Evolutionary conservation across 1,284 basidiomycete species (phyloP), one percentile per base, ranked within the genome.

Genomic region (Cryptococcus sp.): DNA sequence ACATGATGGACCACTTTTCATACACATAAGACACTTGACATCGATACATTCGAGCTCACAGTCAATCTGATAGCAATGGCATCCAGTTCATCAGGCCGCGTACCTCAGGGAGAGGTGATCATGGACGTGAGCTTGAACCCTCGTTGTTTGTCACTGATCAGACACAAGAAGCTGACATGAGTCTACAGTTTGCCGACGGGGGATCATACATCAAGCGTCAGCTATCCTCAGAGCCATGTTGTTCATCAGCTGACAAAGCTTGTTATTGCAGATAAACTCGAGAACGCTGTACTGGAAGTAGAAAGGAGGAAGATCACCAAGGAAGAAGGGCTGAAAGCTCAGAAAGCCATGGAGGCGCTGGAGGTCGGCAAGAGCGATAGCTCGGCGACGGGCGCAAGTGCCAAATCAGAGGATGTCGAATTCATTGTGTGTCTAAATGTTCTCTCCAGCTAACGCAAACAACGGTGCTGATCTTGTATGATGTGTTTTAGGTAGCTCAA

Each of bases 151-250:
- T 34, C 29, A 10, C 13, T 10, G 3, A 34, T 10, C 29, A 10
- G 29, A 34, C 3, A 4, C 26, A 22, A 3, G 20, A 37, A 45
- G 46, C 65, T 65, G 47, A 64, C 50, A 11, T 19, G n/a, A 15
- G 2, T 43, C 47, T 17, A 23, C 61, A 75, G 75, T 77, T 75
- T 50, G 69, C 69, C 16, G 75, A 77, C 55, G 73, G 73, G 19
- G 75, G 75, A 26, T 61, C 61, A 50, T 77, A 75, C 58, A 70
- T 73, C 63, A 75, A 74, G 58, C 55, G 75, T 77, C 25, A 41
- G 69, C 29, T 34, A 2, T 2, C 8, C 13, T 13, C 22, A 23
- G 46, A 37, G 25, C 13, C 37, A 34, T 3, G 39, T 3, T 19
- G 3, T 17, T 17, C 23, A 29, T 29, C 26, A 34, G 22, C 41